Conservation (phyloP, 495 filamentous ascomycete genomes). For the Hypoxylon fuscum region DNA sequence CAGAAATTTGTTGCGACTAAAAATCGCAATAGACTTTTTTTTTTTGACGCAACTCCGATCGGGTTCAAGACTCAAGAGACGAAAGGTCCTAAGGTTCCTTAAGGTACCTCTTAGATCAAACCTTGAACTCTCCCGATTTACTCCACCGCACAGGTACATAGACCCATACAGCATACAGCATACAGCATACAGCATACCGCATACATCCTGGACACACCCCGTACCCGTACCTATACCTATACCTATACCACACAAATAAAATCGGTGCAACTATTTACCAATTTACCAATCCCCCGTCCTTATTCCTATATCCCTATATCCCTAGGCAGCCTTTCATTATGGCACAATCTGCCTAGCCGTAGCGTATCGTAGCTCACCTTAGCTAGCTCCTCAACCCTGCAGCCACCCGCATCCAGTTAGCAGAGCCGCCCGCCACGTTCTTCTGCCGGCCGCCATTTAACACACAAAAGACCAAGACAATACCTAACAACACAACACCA, state of each 20-base stretch:
- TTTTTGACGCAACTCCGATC: slow-evolving; percentile 16
- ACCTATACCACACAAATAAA: not conserved
- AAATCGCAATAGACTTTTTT: slow-evolving; percentile 6
- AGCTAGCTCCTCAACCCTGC: slow-evolving; percentile 42
- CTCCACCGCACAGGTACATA: not conserved
- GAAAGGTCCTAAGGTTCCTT: no score
- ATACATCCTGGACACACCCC: not conserved
- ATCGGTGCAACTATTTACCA: slow-evolving; percentile 2
- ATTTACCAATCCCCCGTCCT: slow-evolving; percentile 3
- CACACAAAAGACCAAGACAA: slow-evolving; percentile 9
- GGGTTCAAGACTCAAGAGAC: slow-evolving; percentile 7
- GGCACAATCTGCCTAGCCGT: slow-evolving; percentile 36
- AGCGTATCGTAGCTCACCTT: slow-evolving; percentile 13
- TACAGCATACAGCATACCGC: slow-evolving; percentile 13
- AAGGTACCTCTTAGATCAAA: no score
- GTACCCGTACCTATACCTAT: no score
- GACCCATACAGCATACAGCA: not conserved
- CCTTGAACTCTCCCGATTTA: not conserved
- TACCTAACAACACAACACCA: slow-evolving; percentile 10
- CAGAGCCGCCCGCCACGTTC: slow-evolving; percentile 46
- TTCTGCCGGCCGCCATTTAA: slow-evolving; percentile 16
- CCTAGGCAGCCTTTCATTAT: slow-evolving; percentile 33
- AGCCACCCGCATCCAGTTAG: slow-evolving; percentile 47
- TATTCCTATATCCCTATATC: not conserved
- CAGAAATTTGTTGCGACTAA: slow-evolving; percentile 22